Percentiles rank a stretch among this genome's conserved stretches.
phyloP scores from a whole-genome alignment of 1,139 yeast species.

The Yueomyces sp. region DNA sequence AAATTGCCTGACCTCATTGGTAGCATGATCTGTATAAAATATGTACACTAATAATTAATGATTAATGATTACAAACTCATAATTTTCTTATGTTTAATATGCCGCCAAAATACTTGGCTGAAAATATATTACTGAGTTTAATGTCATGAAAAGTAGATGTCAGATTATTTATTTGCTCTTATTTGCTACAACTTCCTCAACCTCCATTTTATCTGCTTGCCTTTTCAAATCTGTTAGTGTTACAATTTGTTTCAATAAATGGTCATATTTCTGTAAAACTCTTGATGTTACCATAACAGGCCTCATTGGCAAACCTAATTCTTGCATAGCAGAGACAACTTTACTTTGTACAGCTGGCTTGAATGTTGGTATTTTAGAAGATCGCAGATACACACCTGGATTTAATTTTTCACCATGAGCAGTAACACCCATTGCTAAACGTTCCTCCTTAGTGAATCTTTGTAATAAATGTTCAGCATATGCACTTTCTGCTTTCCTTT shows the following conservation, averaged over 20 bases:
- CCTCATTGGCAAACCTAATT: slow-evolving; percentile 60
- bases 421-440: slow-evolving; percentile 72
- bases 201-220: slow-evolving; percentile 76
- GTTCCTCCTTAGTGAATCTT: slow-evolving; percentile 63
- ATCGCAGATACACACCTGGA: slow-evolving; percentile 54
- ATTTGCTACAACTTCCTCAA: slow-evolving; percentile 57
- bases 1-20: no score
- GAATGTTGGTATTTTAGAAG: slow-evolving; percentile 48
- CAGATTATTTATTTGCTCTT: background rate
- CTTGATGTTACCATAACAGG: slow-evolving; percentile 85
- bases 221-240: slow-evolving; percentile 73
- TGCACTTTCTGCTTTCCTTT: slow-evolving; percentile 21
- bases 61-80: no score
- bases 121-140: no score
- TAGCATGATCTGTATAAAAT: no score
- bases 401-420: slow-evolving; percentile 70
- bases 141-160: no score
- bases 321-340: slow-evolving; percentile 61
- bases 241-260: slow-evolving; percentile 57
- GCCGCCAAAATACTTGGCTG: no score
- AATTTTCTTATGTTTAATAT: no score
- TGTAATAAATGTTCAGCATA: slow-evolving; percentile 29
- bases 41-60: no score
- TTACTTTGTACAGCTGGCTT: slow-evolving; percentile 69
- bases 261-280: slow-evolving; percentile 71